Evolutionary conservation across 2,329 filamentous ascomycete genomes (phyloP), one percentile per base, ranked within the genome.

Genomic region (Botrytis tulipae): DNA sequence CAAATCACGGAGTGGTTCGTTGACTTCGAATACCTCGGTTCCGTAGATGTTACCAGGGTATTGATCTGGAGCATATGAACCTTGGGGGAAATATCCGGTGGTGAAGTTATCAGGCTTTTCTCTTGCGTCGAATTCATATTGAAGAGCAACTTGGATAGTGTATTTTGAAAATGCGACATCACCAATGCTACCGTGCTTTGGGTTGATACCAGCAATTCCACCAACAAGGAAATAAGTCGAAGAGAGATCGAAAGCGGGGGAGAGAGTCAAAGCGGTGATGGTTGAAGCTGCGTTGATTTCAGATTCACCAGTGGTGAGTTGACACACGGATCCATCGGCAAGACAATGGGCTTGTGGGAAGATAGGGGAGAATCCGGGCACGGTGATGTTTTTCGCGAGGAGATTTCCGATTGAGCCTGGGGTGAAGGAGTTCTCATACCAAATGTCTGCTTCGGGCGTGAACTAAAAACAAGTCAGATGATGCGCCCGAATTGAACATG

Each of bases 221-320:
- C 87, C 89, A 44, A 93, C 81, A 73, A 94, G 82, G 82, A 93
- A 93, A 82, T 94, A 94, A 1, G 92, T 91, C 66, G 84, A 81
- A 1, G 83, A 85, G 20, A 94, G 85, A 81, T 94, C 86, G 80
- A 94, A 93, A 18, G 83, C 79, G 1, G 84, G 80, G 0, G 89
- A 91, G 22, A 90, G 85, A n/a, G 88, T 83, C 16, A 94, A 84
- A 0, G 92, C 88, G 65, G 86, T 86, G 74, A 92, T 86, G 0
- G 90, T 90, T 10, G 87, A 82, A 0, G 92, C 92, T 0, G 92
- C 91, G 80, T 94, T 95, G 83, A 94, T 93, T 82, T 93, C 91
- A 16, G 86, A 85, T 80, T 91, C 90, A 73, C 91, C 91, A 2
- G 89, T 88, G 14, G 89, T 89, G 63, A 93, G 78, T 79, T 94